Base-by-base conservation (phyloP, 2,329 filamentous ascomycete genomes). In the Botrytis paeoniae region DNA sequence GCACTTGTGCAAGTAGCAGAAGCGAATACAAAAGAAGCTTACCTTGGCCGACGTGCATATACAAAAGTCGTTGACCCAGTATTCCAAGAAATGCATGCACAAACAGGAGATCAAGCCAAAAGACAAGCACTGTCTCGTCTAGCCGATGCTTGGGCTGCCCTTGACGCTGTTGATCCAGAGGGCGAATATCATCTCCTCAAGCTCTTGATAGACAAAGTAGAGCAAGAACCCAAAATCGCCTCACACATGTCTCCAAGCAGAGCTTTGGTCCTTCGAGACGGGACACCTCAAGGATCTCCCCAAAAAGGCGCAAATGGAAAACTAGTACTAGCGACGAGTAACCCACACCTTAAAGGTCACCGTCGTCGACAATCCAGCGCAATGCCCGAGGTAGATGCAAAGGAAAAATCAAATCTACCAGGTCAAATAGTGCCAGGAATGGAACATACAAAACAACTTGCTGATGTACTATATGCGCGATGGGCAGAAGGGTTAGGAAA, bases 361-460 rank as follows among this genome's bases (percentile, higher is more conserved):
- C 89, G 91, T 69, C 89, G 92, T 29, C 89, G 80, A 54, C 79
- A 81, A 71, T 78, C 81, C n/a, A 82, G 81, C 57, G 84, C 87
- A 78, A 82, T 85, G 63, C 81, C 82, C 45, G 85, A 88, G 65
- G 81, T 79, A 68, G 87, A 87, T 77, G 81, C 76, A 71, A 87
- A 84, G 78, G 80, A 83, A 37, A 80, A 79, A 71, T 66, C 79
- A 62, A 86, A 87, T 77, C 82, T 90, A 76, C 89, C 89, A 1
- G 89, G 87, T 18, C 85, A 88, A 75, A 81, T 84, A 65, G 83
- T 86, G 73, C 87, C 90, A 1, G 95, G 94, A 3, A 95, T 98
- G 93, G 95, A 98, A 82, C 95, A 98, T 82, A 93, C 92, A 76
- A 93, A 94, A 80, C 90, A 97, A 80, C 86, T 98, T 54, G 93